Evolutionary conservation across 192 early-diverging fungal genomes (phyloP).

Genomic region (Podila verticillata): DNA sequence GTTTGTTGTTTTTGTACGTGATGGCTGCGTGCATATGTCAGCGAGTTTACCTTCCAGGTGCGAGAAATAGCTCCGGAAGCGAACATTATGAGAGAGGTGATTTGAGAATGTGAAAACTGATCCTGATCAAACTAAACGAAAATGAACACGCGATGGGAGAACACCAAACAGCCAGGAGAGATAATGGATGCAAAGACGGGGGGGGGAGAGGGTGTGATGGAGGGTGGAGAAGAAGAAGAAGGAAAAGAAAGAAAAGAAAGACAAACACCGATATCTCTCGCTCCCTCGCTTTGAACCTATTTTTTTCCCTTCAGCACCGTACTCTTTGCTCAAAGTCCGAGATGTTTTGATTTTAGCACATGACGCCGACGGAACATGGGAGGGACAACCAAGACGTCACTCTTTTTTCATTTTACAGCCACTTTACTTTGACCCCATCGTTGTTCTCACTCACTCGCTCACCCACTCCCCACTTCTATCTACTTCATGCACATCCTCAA

Average conservation of each 20-base stretch:
- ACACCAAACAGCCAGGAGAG: not conserved
- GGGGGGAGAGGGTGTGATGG: not conserved
- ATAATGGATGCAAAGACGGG: not conserved
- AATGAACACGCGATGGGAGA: not conserved
- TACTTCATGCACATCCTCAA: not conserved
- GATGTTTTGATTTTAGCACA: too few species aligned
- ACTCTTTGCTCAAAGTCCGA: not conserved
- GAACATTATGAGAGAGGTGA: conserved; percentile 33
- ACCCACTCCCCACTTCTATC: too few species aligned
- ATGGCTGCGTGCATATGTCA: not conserved
- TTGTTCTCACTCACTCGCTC: not conserved
- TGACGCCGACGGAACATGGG: too few species aligned
- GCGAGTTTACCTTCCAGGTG: conserved; percentile 44
- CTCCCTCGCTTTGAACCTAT: not conserved
- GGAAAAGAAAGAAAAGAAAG: not conserved
- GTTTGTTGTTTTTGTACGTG: not conserved
- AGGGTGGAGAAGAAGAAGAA: not conserved
- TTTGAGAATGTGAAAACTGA: not conserved
- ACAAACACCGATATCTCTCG: not conserved
- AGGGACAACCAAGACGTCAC: too few species aligned
- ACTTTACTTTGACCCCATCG: not conserved
- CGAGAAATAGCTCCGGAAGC: conserved; percentile 50
- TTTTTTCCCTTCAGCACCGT: not conserved
- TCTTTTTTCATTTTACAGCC: too few species aligned
- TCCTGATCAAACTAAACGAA: not conserved